Base-by-base conservation (phyloP, 1,139 yeast species). In the Trichomonascaceae sp. region DNA sequence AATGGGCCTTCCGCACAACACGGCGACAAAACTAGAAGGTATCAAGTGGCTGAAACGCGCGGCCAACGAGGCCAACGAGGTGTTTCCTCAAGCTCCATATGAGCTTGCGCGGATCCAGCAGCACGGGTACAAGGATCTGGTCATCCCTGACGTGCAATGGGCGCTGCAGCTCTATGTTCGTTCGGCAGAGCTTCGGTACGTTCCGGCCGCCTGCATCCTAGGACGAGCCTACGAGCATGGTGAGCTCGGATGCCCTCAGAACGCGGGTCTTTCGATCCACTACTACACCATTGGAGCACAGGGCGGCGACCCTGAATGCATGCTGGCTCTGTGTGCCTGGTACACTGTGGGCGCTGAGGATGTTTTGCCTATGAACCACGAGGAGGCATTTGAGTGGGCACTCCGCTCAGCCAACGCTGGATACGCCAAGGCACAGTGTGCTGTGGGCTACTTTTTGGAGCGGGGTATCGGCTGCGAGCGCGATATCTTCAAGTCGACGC, bases 311-410 rank as follows among this genome's bases (percentile, higher is more conserved):
- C 72, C 93, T 1, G 75, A 71, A 34, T 78, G 94, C 13, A 89
- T 87, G 94, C 65, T 87, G 48, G 87, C 94, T 3, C 67, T 89
- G 66, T 85, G 96, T 56, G 96, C 96, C 2, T 89, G 97, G 97
- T 89, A 85, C 54, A 65, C 87, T 54, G 79, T 84, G 23, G 98
- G 98, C 1, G 77, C 82, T 28, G 89, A 80, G 28, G 87, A 89
- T 14, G 74, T 75, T 39, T 66, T 89, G 44, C 78, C 76, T 13
- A 72, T 74, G 43, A 92, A 87, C 54, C 84, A 78, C 42, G 69
- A 63, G 37, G 95, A 87, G 56, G 93, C 96, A 1, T 89, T 78
- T 56, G 92, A 82, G 51, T 89, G 97, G 97, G 96, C 96, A 1
- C 62, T 72, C 38, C 67, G 84, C 43, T 89, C 97, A 0, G 96